These are phyloP conservation scores for Ammopiptanthus mongolicus DNA, from an alignment of 306 rosid genomes.

Conservation along the genomic window DNA sequence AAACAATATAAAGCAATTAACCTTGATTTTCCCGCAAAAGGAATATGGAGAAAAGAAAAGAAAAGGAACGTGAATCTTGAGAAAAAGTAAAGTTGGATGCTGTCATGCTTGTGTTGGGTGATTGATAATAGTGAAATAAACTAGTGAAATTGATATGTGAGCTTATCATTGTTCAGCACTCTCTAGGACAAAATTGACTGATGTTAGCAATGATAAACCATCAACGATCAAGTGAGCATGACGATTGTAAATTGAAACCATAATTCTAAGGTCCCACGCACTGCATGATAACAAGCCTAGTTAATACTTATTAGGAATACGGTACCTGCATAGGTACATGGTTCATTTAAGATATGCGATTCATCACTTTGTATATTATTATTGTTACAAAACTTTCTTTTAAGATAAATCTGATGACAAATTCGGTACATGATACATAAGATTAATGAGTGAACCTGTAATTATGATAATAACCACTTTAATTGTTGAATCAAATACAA, in stretches of 20 bases:
- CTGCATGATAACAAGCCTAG: constrained; percentile 35
- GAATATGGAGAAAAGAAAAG: background rate
- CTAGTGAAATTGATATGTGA: constrained; percentile 12
- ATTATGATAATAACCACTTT: background rate
- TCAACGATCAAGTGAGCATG: constrained; percentile 38
- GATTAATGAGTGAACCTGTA: too few species aligned
- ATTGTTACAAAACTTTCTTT: too few species aligned
- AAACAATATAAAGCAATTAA: constrained; percentile 10
- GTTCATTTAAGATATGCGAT: too few species aligned
- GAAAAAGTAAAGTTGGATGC: constrained; percentile 26
- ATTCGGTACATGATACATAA: too few species aligned
- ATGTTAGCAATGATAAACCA: constrained; percentile 30
- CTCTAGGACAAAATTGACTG: constrained; percentile 29
- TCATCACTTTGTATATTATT: too few species aligned
- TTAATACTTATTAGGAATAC: too few species aligned
- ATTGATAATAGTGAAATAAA: constrained; percentile 8
- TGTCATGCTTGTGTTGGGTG: constrained; percentile 27
- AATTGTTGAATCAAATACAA: constrained; percentile 15
- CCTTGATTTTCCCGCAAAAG: constrained; percentile 11
- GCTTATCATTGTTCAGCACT: constrained; percentile 38
- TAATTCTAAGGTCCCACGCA: constrained; percentile 31
- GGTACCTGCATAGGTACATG: too few species aligned
- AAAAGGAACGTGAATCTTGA: constrained; percentile 21
- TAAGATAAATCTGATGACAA: too few species aligned
- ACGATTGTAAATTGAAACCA: constrained; percentile 33